Conservation (phyloP, 2,329 filamentous ascomycete genomes). For the Bipolaris cookei region DNA sequence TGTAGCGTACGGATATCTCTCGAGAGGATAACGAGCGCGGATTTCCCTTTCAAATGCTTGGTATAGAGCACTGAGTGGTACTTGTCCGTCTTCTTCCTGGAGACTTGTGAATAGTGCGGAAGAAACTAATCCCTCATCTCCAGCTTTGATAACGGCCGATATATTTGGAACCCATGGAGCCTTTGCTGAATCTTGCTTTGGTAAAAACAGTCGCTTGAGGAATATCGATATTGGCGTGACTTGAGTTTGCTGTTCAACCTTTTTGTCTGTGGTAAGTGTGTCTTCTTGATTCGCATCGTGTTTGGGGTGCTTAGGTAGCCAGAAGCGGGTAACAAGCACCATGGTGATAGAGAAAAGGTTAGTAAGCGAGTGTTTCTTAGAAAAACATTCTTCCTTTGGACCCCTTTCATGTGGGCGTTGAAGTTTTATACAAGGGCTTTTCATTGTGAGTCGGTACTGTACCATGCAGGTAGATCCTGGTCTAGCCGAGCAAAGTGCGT, state of each 20-base stretch:
- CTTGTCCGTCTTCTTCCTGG: constrained; percentile 31
- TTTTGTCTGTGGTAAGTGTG: constrained; percentile 19
- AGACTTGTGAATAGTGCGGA: constrained; percentile 35
- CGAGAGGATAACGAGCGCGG: constrained; percentile 24
- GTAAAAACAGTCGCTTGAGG: constrained; percentile 28
- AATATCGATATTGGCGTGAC: constrained; percentile 24
- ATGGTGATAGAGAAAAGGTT: constrained; percentile 18
- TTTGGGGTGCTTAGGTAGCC: constrained; percentile 36
- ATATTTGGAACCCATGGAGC: constrained; percentile 35
- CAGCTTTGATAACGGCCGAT: constrained; percentile 43
- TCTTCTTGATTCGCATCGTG: constrained; percentile 12
- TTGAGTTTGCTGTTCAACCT: constrained; percentile 20
- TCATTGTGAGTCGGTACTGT: constrained; percentile 16
- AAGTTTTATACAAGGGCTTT: constrained; percentile 30
- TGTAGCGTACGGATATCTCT: constrained; percentile 32
- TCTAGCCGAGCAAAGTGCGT: constrained; percentile 7
- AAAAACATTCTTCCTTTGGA: constrained; percentile 25
- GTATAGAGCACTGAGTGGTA: constrained; percentile 35
- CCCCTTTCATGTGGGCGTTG: constrained; percentile 13
- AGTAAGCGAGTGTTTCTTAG: constrained; percentile 4
- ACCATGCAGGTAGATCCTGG: constrained; percentile 10
- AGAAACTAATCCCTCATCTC: constrained; percentile 39
- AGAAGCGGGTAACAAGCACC: constrained; percentile 38
- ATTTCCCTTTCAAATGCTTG: constrained; percentile 37
- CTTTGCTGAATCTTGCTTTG: constrained; percentile 24